These are phyloP conservation scores for Phytophthora melonis DNA, from an alignment of 352 stramenopile genomes.

Conservation along the genomic window DNA sequence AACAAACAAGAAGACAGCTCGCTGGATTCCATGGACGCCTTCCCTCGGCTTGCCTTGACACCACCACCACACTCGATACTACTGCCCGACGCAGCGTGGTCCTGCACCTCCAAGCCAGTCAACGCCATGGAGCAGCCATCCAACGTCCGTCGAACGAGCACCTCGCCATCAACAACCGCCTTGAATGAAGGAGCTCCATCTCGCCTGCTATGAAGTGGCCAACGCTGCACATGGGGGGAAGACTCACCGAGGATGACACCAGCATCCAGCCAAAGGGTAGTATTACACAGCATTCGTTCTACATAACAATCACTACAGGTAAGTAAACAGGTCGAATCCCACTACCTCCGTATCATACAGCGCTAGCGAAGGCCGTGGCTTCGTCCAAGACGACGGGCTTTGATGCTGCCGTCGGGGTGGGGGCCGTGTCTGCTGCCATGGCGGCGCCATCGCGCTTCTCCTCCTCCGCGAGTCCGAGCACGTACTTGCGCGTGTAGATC, in stretches of 20 bases:
- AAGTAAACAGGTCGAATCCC: too few relatives aligned
- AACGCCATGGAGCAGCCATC: constrained; percentile 1
- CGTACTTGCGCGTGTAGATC: constrained; percentile 76
- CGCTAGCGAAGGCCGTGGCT: constrained; percentile 17
- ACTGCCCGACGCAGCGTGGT: background rate
- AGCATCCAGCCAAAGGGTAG: constrained; percentile 18
- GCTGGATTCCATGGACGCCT: constrained; percentile 17
- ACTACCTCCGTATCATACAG: constrained; percentile 9
- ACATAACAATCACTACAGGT: too few relatives aligned
- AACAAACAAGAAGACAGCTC: background rate
- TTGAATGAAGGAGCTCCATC: constrained; percentile 8
- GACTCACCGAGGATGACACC: constrained; percentile 34
- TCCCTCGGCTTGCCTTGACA: constrained; percentile 32
- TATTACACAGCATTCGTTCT: constrained; percentile 26
- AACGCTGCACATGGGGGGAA: background rate
- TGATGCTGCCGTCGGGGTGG: constrained; percentile 1
- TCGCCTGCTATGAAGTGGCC: background rate
- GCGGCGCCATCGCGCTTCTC: constrained; percentile 33
- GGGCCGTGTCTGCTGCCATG: background rate
- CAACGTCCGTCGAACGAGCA: constrained; percentile 26
- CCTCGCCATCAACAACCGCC: background rate
- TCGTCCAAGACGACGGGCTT: constrained; percentile 5
- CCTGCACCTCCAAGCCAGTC: background rate
- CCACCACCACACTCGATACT: background rate
- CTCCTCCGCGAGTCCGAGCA: constrained; percentile 64